phyloP scores from a whole-genome alignment of 495 filamentous ascomycete species.

The Aspergillus cavernicola region DNA sequence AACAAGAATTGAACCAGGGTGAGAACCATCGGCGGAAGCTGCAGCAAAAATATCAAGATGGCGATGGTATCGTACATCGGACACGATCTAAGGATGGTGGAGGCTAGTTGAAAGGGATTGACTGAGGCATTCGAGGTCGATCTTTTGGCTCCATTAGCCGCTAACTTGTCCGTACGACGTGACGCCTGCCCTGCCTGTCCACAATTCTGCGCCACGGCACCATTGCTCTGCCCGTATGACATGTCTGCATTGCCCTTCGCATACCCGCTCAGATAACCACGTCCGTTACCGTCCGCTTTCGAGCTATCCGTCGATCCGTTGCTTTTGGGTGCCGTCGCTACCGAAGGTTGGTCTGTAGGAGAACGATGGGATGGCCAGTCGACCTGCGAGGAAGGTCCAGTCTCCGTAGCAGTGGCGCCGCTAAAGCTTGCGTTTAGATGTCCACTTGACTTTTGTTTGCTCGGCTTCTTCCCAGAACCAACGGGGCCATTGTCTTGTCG shows the following conservation, averaged over 20 bases:
- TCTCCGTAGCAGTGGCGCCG: slow-evolving; percentile 44
- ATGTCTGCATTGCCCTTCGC: slow-evolving; percentile 38
- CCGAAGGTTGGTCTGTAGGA: slow-evolving; percentile 39
- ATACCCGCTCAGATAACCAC: slow-evolving; percentile 37
- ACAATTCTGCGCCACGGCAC: slow-evolving; percentile 34
- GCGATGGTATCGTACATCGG: slow-evolving; percentile 95
- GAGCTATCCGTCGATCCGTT: slow-evolving; percentile 28
- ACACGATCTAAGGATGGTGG: slow-evolving; percentile 85
- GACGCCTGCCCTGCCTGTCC: slow-evolving; percentile 28
- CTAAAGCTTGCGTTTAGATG: slow-evolving; percentile 53
- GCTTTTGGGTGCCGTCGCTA: slow-evolving; percentile 35
- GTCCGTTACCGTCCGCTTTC: slow-evolving; percentile 36
- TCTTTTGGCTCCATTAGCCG: slow-evolving; percentile 52
- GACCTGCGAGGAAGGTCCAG: slow-evolving; percentile 41
- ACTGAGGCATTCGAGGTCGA: slow-evolving; percentile 55
- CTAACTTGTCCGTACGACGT: slow-evolving; percentile 33
- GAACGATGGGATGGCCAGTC: slow-evolving; percentile 43
- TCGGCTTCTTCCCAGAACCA: slow-evolving; percentile 77
- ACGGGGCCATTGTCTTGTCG: slow-evolving; percentile 85
- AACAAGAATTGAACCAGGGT: slow-evolving; percentile 91
- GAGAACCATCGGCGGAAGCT: slow-evolving; percentile 87
- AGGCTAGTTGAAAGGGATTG: slow-evolving; percentile 66
- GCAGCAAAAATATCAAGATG: slow-evolving; percentile 94
- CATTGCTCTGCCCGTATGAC: slow-evolving; percentile 37
- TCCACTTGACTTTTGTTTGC: slow-evolving; percentile 61